Evolutionary conservation across 1,284 basidiomycete genomes (phyloP).

Genomic region (Tilletiopsis washingtonensis): DNA sequence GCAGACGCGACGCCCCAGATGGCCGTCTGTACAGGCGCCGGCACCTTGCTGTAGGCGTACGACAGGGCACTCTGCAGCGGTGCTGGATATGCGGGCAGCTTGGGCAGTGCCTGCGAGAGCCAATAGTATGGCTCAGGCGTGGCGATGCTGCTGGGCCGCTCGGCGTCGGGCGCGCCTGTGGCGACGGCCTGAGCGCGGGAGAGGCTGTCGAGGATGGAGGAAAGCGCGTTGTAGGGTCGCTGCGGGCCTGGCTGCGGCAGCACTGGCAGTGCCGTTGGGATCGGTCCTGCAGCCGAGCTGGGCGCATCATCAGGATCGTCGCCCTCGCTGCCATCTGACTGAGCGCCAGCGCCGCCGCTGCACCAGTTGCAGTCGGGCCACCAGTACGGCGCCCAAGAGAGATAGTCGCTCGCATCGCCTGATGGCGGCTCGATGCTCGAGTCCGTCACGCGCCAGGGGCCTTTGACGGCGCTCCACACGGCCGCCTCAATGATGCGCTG

Average conservation of each 20-base stretch:
- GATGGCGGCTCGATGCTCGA: constrained; percentile 1
- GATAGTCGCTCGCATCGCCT: constrained; percentile 6
- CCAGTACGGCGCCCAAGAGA: constrained; percentile 15
- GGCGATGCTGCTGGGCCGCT: no score
- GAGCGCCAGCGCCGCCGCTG: neutral
- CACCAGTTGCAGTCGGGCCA: constrained; percentile 9
- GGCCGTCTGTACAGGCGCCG: no score
- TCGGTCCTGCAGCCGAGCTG: neutral
- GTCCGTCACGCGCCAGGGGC: constrained; percentile 7
- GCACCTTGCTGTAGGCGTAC: neutral
- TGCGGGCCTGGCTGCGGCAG: neutral
- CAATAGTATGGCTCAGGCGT: no score
- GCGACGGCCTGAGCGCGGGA: no score
- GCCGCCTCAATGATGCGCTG: constrained; percentile 7
- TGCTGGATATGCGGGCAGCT: neutral
- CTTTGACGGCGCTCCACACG: constrained; percentile 5
- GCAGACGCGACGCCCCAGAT: no score
- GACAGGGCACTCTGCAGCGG: neutral
- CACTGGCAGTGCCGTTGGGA: no score
- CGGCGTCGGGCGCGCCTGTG: no score
- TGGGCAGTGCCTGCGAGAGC: no score
- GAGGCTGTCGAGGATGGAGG: no score
- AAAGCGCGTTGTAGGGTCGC: neutral
- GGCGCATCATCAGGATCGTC: neutral
- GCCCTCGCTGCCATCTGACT: neutral